phyloP scores from a whole-genome alignment of 1,284 basidiomycete genomes.

The Vanrija humicola region DNA sequence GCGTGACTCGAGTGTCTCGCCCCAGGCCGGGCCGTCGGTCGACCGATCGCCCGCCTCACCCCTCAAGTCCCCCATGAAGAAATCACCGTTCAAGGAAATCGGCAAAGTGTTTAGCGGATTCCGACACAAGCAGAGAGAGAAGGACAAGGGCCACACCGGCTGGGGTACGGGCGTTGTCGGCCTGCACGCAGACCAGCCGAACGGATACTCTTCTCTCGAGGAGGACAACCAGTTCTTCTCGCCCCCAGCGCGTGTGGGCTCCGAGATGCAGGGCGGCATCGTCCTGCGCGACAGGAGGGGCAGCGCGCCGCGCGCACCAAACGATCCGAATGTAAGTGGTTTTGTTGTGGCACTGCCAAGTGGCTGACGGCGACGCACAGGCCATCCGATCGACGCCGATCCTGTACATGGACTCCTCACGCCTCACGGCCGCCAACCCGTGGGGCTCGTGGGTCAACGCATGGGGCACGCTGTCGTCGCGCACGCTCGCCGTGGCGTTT shows the following conservation, averaged over 20 bases:
- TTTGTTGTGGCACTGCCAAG: too few relatives aligned
- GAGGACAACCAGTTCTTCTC: slow-evolving; percentile 15
- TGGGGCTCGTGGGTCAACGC: slow-evolving; percentile 42
- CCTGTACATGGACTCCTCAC: slow-evolving; percentile 14
- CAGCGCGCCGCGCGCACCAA: neutral
- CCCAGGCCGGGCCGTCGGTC: too few relatives aligned
- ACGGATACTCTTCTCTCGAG: slow-evolving; percentile 2
- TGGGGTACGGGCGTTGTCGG: slow-evolving; percentile 11
- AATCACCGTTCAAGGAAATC: slow-evolving; percentile 42
- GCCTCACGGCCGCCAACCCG: too few relatives aligned
- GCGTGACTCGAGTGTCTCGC: too few relatives aligned
- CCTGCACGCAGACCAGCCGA: slow-evolving; percentile 2
- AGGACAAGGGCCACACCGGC: slow-evolving; percentile 19
- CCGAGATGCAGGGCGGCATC: slow-evolving; percentile 35
- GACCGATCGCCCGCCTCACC: neutral
- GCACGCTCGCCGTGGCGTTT: slow-evolving; percentile 21
- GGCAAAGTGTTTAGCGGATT: slow-evolving; percentile 34
- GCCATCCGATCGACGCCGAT: slow-evolving; percentile 17
- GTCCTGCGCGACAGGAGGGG: slow-evolving; percentile 20
- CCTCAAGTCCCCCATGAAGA: slow-evolving; percentile 2
- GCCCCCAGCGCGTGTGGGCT: slow-evolving; percentile 18
- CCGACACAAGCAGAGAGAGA: slow-evolving; percentile 32
- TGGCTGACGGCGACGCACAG: too few relatives aligned
- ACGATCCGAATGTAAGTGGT: slow-evolving; percentile 4
- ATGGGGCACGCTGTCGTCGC: slow-evolving; percentile 28